These are phyloP conservation scores for Trichosporon asahii DNA, from an alignment of 1,284 basidiomycete species.

Conservation along the genomic window DNA sequence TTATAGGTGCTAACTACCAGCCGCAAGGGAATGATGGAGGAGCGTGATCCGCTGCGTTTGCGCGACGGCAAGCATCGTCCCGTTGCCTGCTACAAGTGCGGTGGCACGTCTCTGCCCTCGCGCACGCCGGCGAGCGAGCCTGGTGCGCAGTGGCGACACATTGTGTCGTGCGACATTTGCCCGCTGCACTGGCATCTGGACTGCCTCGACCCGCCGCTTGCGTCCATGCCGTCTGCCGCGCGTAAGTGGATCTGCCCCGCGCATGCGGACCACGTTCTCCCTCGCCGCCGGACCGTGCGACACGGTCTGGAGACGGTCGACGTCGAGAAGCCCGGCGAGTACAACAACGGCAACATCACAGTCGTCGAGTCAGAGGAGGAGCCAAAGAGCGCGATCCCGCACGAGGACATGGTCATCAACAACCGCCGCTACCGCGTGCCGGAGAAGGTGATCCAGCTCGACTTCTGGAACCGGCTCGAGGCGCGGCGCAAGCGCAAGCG, in stretches of 20 bases:
- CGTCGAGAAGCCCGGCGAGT: constrained; percentile 64
- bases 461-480: constrained; percentile 72
- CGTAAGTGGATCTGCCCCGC: constrained; percentile 99
- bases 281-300: constrained; percentile 71
- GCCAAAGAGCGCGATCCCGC: constrained; percentile 36
- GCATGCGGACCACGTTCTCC: constrained; percentile 77
- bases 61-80: constrained; percentile 78
- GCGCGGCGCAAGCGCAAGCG: constrained; percentile 51
- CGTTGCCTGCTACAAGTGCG: constrained; percentile 85
- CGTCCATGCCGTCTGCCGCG: constrained; percentile 75
- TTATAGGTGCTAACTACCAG: constrained; percentile 53
- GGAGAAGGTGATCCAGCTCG: constrained; percentile 82
- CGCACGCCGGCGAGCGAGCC: constrained; percentile 39
- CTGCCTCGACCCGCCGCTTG: constrained; percentile 86
- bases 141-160: constrained; percentile 54
- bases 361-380: constrained; percentile 66
- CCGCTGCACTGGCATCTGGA: constrained; percentile 94
- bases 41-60: constrained; percentile 82
- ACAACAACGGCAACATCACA: constrained; percentile 90
- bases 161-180: constrained; percentile 95
- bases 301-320: constrained; percentile 65
- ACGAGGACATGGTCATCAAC: constrained; percentile 54
- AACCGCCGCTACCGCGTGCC: constrained; percentile 86
- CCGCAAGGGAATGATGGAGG: constrained; percentile 82
- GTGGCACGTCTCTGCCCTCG: constrained; percentile 63